Conservation (phyloP, 768 basidiomycete genomes). For the Tulasnella sp. region DNA sequence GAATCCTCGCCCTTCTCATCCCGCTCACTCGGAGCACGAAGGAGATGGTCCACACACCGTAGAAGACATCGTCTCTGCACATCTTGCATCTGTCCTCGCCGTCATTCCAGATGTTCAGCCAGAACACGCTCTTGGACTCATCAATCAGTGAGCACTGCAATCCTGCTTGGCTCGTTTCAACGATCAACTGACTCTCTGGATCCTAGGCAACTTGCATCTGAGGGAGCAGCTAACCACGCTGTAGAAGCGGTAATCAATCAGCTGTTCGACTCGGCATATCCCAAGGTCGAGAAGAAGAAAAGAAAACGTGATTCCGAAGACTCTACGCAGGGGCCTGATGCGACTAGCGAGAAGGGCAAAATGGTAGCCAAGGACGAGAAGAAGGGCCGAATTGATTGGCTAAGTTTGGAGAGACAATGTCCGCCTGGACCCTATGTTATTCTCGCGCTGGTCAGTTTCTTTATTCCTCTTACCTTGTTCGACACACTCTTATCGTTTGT, state of each 20-base stretch:
- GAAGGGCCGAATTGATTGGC: conserved; percentile 50
- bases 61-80: neutral
- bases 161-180: neutral
- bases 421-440: conserved; percentile 44
- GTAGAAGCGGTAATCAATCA: conserved; percentile 50
- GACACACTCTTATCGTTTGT: conserved; percentile 19
- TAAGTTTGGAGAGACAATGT: conserved; percentile 39
- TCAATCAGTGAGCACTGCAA: conserved; percentile 35
- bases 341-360: conserved; percentile 22
- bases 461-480: neutral
- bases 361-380: conserved; percentile 27
- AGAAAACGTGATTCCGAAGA: conserved; percentile 37
- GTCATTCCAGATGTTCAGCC: conserved; percentile 65
- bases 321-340: conserved; percentile 19
- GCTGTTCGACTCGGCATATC: conserved; percentile 58
- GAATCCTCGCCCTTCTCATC: neutral
- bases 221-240: conserved; percentile 29
- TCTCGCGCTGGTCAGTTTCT: conserved; percentile 42
- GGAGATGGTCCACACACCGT: neutral
- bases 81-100: conserved; percentile 22
- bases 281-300: conserved; percentile 34
- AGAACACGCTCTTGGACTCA: conserved; percentile 43
- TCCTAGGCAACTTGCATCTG: conserved; percentile 30
- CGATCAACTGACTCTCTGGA: neutral
- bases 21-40: neutral